These are phyloP conservation scores for Calycina herbarum DNA, from an alignment of 2,329 filamentous ascomycete genomes.

Conservation along the genomic window DNA sequence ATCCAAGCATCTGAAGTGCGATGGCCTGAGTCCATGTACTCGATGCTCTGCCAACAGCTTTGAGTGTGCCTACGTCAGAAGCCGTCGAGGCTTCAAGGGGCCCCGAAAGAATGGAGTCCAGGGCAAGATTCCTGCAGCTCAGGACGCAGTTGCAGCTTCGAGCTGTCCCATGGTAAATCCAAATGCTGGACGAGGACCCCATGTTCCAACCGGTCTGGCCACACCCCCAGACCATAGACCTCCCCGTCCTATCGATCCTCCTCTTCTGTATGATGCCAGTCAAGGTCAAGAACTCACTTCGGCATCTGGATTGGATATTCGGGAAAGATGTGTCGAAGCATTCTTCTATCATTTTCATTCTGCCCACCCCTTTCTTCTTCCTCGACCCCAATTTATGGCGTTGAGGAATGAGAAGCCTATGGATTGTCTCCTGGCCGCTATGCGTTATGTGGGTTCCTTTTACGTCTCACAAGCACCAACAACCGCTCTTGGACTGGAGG, in stretches of 20 bases:
- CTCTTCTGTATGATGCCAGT: slow-evolving; percentile 28
- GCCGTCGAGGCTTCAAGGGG: slow-evolving; percentile 72
- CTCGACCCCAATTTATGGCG: slow-evolving; percentile 22
- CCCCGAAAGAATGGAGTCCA: slow-evolving; percentile 50
- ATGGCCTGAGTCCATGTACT: slow-evolving; percentile 66
- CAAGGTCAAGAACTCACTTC: neutral
- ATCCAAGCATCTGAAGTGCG: slow-evolving; percentile 69
- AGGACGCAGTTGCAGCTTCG: slow-evolving; percentile 4
- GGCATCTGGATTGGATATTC: slow-evolving; percentile 28
- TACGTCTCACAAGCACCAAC: slow-evolving; percentile 20
- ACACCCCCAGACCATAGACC: slow-evolving; percentile 33
- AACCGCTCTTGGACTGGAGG: slow-evolving; percentile 17
- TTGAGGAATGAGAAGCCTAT: slow-evolving; percentile 18
- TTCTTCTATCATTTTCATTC: slow-evolving; percentile 28
- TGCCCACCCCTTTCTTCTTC: slow-evolving; percentile 27
- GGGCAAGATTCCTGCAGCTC: slow-evolving; percentile 32
- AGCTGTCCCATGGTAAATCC: slow-evolving; percentile 30
- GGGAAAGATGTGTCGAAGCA: slow-evolving; percentile 26
- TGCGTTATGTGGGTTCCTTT: slow-evolving; percentile 25
- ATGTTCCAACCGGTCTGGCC: slow-evolving; percentile 31
- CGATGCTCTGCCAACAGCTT: slow-evolving; percentile 60
- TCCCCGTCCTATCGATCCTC: slow-evolving; percentile 23
- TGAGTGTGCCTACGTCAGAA: slow-evolving; percentile 72
- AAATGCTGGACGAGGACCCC: slow-evolving; percentile 21
- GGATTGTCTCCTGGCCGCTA: slow-evolving; percentile 23